Evolutionary conservation across 495 filamentous ascomycete genomes (phyloP), one percentile per base, ranked within the genome.

Genomic region (Thozetella sp.): DNA sequence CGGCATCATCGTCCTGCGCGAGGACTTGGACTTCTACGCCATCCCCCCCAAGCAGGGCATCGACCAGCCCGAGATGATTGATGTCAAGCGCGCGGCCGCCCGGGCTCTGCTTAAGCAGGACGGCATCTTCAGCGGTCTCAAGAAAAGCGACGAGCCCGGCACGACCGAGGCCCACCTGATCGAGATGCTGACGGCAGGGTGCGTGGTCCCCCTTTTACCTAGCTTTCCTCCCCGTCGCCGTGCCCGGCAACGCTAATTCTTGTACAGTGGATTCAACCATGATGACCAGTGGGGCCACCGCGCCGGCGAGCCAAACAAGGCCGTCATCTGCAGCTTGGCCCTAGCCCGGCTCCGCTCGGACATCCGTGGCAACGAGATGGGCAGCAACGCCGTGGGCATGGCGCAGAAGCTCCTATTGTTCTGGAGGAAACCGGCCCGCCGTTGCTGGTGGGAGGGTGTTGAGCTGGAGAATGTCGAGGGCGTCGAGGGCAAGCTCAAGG

Each of bases 401-500:
- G 95, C 95, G 12, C 95, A 99, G 74, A 99, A 99, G 78, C 86
- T 99, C 45, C 82, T 99, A 17, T 83, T 99, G 1, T 99, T 99
- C 78, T 99, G 95, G 95, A 83, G 95, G 61, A 99, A 99, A 73
- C 95, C 95, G 9, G 95, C 95, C 23, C 83, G 95, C 51, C 82
- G 95, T 70, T 99, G 95, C 79, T 99, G 95, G 95, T 99, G 95
- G 95, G 95, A 98, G 71, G 96, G 95, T 10, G 89, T 97, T n/a
- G 94, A 97, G 67, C 80, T 99, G 22, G 85, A 92, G 19, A 76
- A 89, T 56, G 91, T 99, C 15, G 96, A 97, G 52, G 95, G 95
- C 12, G 86, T 97, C 17, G 88, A 96, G 34, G 96, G 95, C 25
- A 90, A 88, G 65, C 78, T 99, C 67, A 99, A 98, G 74, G 92